Conservation (phyloP, 768 basidiomycete genomes). For the Leccinum fibrillosum region DNA sequence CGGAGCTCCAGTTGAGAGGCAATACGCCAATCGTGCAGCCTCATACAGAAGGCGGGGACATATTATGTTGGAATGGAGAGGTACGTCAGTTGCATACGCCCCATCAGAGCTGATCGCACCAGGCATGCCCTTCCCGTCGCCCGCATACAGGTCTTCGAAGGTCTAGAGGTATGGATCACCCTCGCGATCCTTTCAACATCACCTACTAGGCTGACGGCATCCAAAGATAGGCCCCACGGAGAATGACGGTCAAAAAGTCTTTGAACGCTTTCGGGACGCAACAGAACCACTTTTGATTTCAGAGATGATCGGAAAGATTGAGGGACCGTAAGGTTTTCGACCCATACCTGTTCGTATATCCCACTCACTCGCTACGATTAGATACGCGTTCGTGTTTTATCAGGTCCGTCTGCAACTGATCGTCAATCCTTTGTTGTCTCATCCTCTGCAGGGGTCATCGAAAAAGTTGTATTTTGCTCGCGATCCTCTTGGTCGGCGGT, state of each 20-base stretch:
- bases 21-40: constrained; percentile 59
- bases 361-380: constrained; percentile 25
- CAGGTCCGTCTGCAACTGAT: constrained; percentile 45
- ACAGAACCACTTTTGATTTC: constrained; percentile 41
- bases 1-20: constrained; percentile 76
- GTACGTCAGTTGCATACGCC: constrained; percentile 34
- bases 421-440: not conserved
- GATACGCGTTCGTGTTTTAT: constrained; percentile 81
- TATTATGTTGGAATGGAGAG: constrained; percentile 89
- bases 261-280: constrained; percentile 28
- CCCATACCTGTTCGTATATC: not conserved
- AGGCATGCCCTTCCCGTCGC: not conserved
- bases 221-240: constrained; percentile 54
- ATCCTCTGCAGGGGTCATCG: constrained; percentile 36
- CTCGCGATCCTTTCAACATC: not conserved
- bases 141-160: constrained; percentile 62
- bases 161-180: constrained; percentile 54
- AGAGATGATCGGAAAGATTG: constrained; percentile 54
- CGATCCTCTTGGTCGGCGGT: constrained; percentile 84
- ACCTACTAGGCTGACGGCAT: constrained; percentile 4
- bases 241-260: constrained; percentile 68
- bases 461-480: constrained; percentile 65
- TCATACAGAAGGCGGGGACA: constrained; percentile 51
- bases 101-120: not conserved
- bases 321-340: constrained; percentile 70